phyloP scores from a whole-genome alignment of 768 basidiomycete genomes.

The Gymnopilus junonius region DNA sequence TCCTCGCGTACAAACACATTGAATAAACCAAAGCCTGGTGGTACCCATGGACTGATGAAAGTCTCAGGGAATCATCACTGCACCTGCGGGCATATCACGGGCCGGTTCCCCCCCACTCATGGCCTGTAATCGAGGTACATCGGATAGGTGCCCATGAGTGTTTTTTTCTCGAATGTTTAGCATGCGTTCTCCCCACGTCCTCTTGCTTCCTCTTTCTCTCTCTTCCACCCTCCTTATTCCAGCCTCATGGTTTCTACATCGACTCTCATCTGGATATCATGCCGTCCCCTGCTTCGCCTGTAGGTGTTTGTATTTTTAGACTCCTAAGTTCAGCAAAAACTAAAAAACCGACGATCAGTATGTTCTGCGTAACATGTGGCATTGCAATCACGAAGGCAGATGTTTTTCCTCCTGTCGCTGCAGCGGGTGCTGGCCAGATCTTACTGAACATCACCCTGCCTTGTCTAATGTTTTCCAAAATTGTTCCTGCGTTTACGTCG shows the following conservation, averaged over 20 bases:
- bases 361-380: slow-evolving; percentile 57
- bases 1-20: too few relatives aligned
- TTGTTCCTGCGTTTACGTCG: slow-evolving; percentile 65
- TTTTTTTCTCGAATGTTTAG: background rate
- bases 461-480: slow-evolving; percentile 71
- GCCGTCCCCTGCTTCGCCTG: slow-evolving; percentile 63
- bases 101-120: background rate
- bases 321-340: background rate
- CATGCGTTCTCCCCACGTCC: slow-evolving; percentile 9
- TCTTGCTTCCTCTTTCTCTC: background rate
- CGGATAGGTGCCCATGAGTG: background rate
- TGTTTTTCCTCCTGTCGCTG: slow-evolving; percentile 61
- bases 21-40: too few relatives aligned
- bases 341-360: slow-evolving; percentile 38
- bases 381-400: slow-evolving; percentile 63
- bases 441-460: slow-evolving; percentile 68
- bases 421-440: slow-evolving; percentile 63
- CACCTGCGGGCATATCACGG: background rate
- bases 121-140: background rate
- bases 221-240: background rate
- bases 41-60: background rate
- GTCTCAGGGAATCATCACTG: background rate
- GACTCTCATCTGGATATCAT: slow-evolving; percentile 65
- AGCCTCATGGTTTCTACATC: slow-evolving; percentile 34
- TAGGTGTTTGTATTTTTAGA: slow-evolving; percentile 39